phyloP scores from a whole-genome alignment of 108 stramenopile species.

The Hondaea fermentalgiana region DNA sequence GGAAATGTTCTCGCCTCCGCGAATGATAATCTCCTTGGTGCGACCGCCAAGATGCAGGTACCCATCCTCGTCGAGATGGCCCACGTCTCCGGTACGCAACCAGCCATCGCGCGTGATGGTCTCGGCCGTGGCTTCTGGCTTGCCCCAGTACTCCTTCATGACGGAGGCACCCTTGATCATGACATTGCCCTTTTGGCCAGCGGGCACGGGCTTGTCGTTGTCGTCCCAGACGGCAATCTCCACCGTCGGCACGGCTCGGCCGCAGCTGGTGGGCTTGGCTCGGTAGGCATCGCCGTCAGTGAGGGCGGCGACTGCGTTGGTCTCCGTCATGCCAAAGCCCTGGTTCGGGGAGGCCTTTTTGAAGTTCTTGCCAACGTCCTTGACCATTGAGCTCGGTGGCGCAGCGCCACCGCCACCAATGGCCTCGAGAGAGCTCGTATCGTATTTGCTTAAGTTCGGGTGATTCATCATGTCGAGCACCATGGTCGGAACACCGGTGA shows the following conservation, averaged over 20 bases:
- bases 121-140: conserved; percentile 68
- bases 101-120: conserved; percentile 68
- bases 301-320: background rate
- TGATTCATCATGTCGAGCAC: conserved; percentile 18
- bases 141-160: conserved; percentile 72
- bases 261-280: background rate
- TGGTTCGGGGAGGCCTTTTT: background rate
- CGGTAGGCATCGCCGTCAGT: background rate
- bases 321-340: conserved; percentile 26
- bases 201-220: background rate
- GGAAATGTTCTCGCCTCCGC: conserved; percentile 27
- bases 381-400: background rate
- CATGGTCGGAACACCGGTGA: conserved; percentile 21
- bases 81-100: conserved; percentile 73
- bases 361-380: background rate
- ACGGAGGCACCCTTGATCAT: background rate
- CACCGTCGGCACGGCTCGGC: background rate
- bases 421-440: background rate
- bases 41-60: conserved; percentile 76
- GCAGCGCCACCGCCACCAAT: background rate
- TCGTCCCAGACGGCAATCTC: background rate
- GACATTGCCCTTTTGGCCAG: background rate
- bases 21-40: conserved; percentile 30
- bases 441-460: background rate
- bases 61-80: conserved; percentile 59